Conservation (phyloP, 177 flowering plant genomes). For the Vitis hybrid region DNA sequence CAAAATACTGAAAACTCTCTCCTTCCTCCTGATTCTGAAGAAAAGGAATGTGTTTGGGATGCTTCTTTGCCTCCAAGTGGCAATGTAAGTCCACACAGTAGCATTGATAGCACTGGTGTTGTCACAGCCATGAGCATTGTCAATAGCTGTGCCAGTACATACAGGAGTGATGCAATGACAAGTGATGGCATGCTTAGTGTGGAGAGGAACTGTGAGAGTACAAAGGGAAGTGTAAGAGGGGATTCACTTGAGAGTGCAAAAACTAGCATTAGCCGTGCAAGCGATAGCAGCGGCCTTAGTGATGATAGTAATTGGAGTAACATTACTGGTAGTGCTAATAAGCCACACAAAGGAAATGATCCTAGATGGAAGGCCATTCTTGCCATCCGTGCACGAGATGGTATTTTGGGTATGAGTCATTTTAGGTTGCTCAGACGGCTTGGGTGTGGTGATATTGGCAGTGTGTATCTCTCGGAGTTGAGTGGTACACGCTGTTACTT, state of each 20-base stretch:
- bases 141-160: slow-evolving; percentile 71
- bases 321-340: slow-evolving; percentile 69
- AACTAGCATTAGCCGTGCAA: slow-evolving; percentile 71
- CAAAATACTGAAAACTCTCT: slow-evolving; percentile 50
- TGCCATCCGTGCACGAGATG: slow-evolving; percentile 70
- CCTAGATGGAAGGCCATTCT: slow-evolving; percentile 84
- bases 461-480: slow-evolving; percentile 77
- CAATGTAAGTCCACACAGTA: slow-evolving; percentile 86
- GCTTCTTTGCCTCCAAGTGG: slow-evolving; percentile 93
- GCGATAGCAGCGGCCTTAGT: slow-evolving; percentile 80
- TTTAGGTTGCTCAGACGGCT: slow-evolving; percentile 69
- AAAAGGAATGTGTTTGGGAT: slow-evolving; percentile 93
- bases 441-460: slow-evolving; percentile 83
- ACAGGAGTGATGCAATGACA: slow-evolving; percentile 63
- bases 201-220: slow-evolving; percentile 68
- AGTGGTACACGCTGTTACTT: slow-evolving; percentile 72
- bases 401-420: slow-evolving; percentile 78
- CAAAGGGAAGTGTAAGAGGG: slow-evolving; percentile 67
- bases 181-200: slow-evolving; percentile 80
- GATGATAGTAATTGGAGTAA: slow-evolving; percentile 87
- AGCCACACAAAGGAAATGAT: slow-evolving; percentile 86
- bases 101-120: slow-evolving; percentile 73
- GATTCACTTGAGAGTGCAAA: slow-evolving; percentile 87
- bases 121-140: slow-evolving; percentile 83
- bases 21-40: slow-evolving; percentile 59